Base-by-base conservation (phyloP, 1,284 basidiomycete species). In the Papiliotrema flavescens region DNA sequence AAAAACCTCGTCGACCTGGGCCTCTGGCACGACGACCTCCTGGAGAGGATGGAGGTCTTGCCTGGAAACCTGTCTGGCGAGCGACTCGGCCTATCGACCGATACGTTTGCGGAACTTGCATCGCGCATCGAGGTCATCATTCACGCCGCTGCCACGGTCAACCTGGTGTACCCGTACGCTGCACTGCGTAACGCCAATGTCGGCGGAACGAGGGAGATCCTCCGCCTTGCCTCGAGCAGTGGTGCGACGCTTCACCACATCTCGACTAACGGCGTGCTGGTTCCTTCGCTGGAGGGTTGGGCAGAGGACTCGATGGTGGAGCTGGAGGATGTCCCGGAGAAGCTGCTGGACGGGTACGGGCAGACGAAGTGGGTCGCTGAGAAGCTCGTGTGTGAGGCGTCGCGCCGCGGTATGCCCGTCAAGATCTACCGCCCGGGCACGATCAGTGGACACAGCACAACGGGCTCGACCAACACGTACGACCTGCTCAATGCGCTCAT, bases 311-410 rank as follows among this genome's bases (percentile, higher is more conserved):
- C 64, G 34, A 64, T 65, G 54, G 62, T 65, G 47, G 63, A 60
- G 14, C 50, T 70, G 35, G 64, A 73, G 17, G 57, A 70, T 51
- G 68, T 73, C 19, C 64, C 64, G 0, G 67, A 64, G 19, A 67
- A 69, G 51, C 56, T 75, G 40, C 61, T 69, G 40, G 71, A 74
- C 51, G 73, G 73, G 9, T 75, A 75, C 59, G 69, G 73, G 20
- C 73, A 75, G 62, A 73, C 69, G 45, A 75, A 74, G 56, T 75
- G 73, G 73, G 73, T 75, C 9, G 67, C 73, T 24, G 73, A 75
- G 51, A 66, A 66, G 61, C 64, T 75, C 13, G 69, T 68, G 26
- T 49, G 62, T 20, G 66, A 74, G 35, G 65, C 71, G 17, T 54
- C 58, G 19, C 56, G 56, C 34, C 64, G 73, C 15, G 73, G 73